These are phyloP conservation scores for Drosera spatulata DNA, from an alignment of 179 eudicot species.

Conservation along the genomic window DNA sequence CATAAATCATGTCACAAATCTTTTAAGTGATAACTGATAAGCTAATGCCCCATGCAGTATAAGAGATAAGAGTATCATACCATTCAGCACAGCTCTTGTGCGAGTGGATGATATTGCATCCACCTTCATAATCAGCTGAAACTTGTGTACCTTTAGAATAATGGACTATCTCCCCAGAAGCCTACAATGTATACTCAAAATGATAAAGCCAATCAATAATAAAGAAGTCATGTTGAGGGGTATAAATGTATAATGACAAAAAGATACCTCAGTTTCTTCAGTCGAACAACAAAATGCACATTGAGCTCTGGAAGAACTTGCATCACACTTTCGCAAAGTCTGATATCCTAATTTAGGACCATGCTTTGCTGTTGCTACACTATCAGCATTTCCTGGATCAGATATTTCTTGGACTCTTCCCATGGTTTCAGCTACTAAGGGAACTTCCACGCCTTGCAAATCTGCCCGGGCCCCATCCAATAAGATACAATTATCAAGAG, in stretches of 20 bases:
- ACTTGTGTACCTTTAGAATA: conserved; percentile 67
- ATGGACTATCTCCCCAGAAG: conserved; percentile 61
- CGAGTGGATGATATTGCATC: conserved; percentile 39
- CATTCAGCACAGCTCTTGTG: conserved; percentile 85
- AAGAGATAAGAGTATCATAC: conserved; percentile 21
- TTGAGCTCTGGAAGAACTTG: conserved; percentile 8
- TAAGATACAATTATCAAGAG: conserved; percentile 7
- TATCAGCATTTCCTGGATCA: conserved; percentile 3
- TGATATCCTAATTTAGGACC: conserved; percentile 11
- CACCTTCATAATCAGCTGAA: conserved; percentile 29
- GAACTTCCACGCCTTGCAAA: conserved; percentile 7
- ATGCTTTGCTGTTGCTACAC: conserved; percentile 8
- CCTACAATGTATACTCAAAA: conserved; percentile 22
- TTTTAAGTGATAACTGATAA: too few species aligned
- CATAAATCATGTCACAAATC: too few species aligned
- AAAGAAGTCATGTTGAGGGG: not conserved
- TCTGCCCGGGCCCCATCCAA: conserved; percentile 10
- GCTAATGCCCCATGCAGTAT: too few species aligned
- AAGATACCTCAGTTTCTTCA: conserved; percentile 54
- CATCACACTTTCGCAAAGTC: conserved; percentile 40
- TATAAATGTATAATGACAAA: not conserved
- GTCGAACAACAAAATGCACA: conserved; percentile 80
- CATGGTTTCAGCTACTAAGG: conserved; percentile 16
- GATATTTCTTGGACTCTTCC: conserved; percentile 5
- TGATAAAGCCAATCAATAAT: not conserved